Conservation (phyloP, 2,329 filamentous ascomycete species). For the Pestalotiopsis fici region DNA sequence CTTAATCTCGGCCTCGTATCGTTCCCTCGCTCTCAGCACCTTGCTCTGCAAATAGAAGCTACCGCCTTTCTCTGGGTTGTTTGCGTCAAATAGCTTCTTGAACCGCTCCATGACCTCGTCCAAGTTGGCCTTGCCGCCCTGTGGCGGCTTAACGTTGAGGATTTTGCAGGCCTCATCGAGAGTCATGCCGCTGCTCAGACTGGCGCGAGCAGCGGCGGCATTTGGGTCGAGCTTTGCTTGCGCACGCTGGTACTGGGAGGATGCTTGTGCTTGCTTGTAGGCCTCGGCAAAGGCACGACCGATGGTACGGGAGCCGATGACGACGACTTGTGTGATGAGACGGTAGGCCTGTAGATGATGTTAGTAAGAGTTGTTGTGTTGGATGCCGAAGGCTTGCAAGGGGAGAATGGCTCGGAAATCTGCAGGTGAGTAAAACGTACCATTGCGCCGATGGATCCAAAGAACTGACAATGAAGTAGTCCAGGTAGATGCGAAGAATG, state of each 20-base stretch:
- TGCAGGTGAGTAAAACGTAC: background rate
- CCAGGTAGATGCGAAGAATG: background rate
- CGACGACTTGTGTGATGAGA: conserved; percentile 88
- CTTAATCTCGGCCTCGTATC: conserved; percentile 84
- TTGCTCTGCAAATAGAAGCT: conserved; percentile 99
- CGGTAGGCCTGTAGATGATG: conserved; percentile 72
- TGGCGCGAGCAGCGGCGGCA: conserved; percentile 35
- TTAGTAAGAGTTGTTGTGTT: background rate
- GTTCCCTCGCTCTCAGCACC: conserved; percentile 84
- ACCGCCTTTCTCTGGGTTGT: conserved; percentile 92
- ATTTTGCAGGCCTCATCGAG: conserved; percentile 98
- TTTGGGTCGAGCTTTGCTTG: conserved; percentile 61
- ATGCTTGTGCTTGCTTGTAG: conserved; percentile 91
- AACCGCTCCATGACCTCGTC: conserved; percentile 83
- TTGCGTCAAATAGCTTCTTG: conserved; percentile 91
- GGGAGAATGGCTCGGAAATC: no score
- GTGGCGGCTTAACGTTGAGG: conserved; percentile 89
- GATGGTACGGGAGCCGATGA: conserved; percentile 88
- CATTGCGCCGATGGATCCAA: conserved; percentile 6
- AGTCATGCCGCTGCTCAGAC: conserved; percentile 71
- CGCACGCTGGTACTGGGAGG: conserved; percentile 77
- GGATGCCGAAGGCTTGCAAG: background rate
- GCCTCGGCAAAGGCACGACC: conserved; percentile 92
- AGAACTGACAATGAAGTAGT: conserved; percentile 7
- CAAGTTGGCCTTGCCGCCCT: conserved; percentile 74